Evolutionary conservation across 2,329 filamentous ascomycete genomes (phyloP).

Genomic region (Arthroderma uncinatum): DNA sequence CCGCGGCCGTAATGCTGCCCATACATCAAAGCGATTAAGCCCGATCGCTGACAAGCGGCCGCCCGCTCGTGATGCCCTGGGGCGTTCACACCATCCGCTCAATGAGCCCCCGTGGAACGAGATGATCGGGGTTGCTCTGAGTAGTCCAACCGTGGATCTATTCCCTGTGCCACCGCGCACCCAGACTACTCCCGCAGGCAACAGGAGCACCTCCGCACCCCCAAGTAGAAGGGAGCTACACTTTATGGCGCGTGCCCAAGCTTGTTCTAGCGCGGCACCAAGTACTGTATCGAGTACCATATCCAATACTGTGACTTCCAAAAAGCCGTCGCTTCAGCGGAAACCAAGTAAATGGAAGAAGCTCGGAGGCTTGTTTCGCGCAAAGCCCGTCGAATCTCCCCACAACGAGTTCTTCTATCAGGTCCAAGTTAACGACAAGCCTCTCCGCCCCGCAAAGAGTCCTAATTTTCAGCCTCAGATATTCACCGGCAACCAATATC

Average conservation of each 20-base stretch:
- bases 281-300: not conserved
- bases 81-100: not conserved
- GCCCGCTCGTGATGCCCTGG: not conserved
- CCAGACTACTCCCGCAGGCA: not conserved
- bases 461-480: constrained; percentile 3
- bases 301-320: not conserved
- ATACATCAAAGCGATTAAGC: not conserved
- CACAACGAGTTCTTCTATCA: constrained; percentile 23
- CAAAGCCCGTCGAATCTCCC: constrained; percentile 19
- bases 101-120: constrained; percentile 27
- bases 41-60: not conserved
- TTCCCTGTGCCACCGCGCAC: not conserved
- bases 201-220: not conserved
- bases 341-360: constrained; percentile 40
- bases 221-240: not conserved
- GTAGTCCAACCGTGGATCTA: constrained; percentile 46
- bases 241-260: not conserved
- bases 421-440: constrained; percentile 19
- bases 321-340: constrained; percentile 17
- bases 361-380: constrained; percentile 35
- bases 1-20: not conserved
- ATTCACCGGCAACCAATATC: constrained; percentile 4
- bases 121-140: constrained; percentile 62
- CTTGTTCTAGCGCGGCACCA: not conserved
- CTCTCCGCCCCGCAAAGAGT: constrained; percentile 10